Conservation (phyloP, 345 rosid species). For the Linum trigynum region DNA sequence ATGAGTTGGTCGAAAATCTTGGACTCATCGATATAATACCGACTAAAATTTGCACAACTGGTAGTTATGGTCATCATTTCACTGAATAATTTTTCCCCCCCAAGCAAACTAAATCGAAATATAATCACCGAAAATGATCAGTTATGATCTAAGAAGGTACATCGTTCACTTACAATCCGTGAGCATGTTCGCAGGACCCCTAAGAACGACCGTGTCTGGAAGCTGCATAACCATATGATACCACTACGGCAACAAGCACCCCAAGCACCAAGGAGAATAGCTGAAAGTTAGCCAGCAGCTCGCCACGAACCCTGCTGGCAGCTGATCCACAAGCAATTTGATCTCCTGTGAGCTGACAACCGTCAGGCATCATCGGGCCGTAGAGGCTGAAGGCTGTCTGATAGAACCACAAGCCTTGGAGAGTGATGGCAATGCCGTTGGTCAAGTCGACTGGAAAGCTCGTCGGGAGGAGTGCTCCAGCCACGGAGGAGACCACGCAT, state of each 20-base stretch:
- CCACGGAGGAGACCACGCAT: conserved; percentile 49
- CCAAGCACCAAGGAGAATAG: conserved; percentile 57
- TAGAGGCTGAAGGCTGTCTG: conserved; percentile 93
- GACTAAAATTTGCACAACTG: too few species aligned
- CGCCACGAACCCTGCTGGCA: conserved; percentile 58
- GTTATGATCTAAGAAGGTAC: too few species aligned
- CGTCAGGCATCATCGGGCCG: conserved; percentile 89
- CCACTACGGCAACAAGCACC: conserved; percentile 51
- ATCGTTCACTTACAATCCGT: too few species aligned
- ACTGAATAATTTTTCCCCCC: too few species aligned
- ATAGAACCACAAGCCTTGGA: conserved; percentile 97
- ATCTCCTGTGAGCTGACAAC: conserved; percentile 46
- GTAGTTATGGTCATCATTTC: too few species aligned
- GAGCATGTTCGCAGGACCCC: too few species aligned
- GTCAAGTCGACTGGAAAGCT: conserved; percentile 78
- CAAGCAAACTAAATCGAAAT: too few species aligned
- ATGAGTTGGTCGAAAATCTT: too few species aligned
- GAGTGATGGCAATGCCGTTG: conserved; percentile 63
- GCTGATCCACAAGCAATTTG: conserved; percentile 40
- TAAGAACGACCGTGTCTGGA: conserved; percentile 34
- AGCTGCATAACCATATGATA: conserved; percentile 45
- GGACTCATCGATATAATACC: too few species aligned
- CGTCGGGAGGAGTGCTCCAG: conserved; percentile 66
- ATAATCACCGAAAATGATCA: too few species aligned
- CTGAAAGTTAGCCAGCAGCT: conserved; percentile 78